Base-by-base conservation (phyloP, 2,329 filamentous ascomycete genomes). In the Sporothrix inflata region DNA sequence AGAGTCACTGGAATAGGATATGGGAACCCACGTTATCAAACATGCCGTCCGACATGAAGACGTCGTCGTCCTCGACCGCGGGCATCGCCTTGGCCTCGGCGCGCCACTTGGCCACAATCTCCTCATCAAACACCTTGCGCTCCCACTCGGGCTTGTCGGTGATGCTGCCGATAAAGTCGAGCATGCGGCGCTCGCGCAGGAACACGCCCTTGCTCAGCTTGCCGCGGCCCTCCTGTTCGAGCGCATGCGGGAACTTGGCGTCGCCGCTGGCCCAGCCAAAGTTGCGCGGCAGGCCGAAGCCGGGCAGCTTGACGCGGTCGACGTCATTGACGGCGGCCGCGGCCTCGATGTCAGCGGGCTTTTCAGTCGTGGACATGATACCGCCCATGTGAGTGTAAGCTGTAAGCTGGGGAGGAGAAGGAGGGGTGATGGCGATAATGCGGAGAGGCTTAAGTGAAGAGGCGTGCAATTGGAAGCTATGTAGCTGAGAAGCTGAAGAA, bases 91-190 rank as follows among this genome's bases (percentile, higher is more conserved):
- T 65, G 60, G 79, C 77, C 71, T 82, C 80, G 19, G 69, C 65
- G 21, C 76, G 75, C 81, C 81, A 82, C 57, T 78, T 79, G 63
- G 73, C 75, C 34, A 79, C 77, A 65, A 81, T 80, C 0, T 69
- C 65, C 0, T 80, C 77, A 72, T 81, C 76, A 71, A 79, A 80
- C 9, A 82, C 77, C 71, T 82, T 80, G 21, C 74, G 72, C 47
- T 81, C 74, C 82, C 81, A 83, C 45, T 78, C 75, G 0, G 76
- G 75, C 74, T 83, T 83, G 75, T 83, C 80, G 1, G 81, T 81
- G 30, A 83, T 75, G 5, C 71, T 57, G 61, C 80, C 78, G 75
- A 83, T 79, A 30, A 81, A 63, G 3, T 75, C 72, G 30, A 82
- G 76, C 79, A 83, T 82, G 40, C 77, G 77, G 4, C 80, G 73